Conservation (phyloP, 257 asterid species). For the Gynochthodes officinalis region DNA sequence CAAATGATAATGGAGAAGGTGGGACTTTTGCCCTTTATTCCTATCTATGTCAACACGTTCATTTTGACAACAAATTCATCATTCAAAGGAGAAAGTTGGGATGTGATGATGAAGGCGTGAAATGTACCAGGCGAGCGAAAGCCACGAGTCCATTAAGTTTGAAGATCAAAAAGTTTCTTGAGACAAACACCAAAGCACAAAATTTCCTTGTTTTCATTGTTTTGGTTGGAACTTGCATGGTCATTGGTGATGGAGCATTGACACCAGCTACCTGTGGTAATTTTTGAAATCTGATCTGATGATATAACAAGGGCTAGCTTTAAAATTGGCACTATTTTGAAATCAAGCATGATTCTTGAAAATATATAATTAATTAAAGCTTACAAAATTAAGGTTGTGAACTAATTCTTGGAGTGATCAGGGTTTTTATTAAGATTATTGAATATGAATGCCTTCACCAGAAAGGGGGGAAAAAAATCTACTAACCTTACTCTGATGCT, state of each 20-base stretch:
- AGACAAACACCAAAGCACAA: conserved; percentile 41
- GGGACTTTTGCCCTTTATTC: conserved; percentile 78
- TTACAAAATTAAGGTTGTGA: too few species aligned
- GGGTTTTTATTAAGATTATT: too few species aligned
- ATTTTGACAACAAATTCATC: conserved; percentile 41
- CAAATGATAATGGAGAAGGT: conserved; percentile 78
- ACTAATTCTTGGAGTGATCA: too few species aligned
- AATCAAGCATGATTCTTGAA: too few species aligned
- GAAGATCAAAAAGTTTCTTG: conserved; percentile 46
- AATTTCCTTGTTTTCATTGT: conserved; percentile 45
- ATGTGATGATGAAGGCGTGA: conserved; percentile 25
- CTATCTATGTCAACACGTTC: conserved; percentile 43
- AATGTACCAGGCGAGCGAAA: not conserved
- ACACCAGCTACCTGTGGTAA: conserved; percentile 79
- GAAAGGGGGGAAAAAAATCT: too few species aligned
- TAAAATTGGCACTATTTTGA: too few species aligned
- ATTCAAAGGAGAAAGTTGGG: conserved; percentile 31
- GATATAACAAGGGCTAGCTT: too few species aligned
- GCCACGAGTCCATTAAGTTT: conserved; percentile 32
- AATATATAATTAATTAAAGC: too few species aligned
- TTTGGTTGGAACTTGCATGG: conserved; percentile 76
- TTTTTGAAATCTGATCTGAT: not conserved
- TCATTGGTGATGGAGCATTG: conserved; percentile 77
- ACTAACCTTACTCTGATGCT: too few species aligned
- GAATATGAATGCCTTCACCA: too few species aligned